Base-by-base conservation (phyloP, 805 yeast species). In the Suhomyces faveliae region DNA sequence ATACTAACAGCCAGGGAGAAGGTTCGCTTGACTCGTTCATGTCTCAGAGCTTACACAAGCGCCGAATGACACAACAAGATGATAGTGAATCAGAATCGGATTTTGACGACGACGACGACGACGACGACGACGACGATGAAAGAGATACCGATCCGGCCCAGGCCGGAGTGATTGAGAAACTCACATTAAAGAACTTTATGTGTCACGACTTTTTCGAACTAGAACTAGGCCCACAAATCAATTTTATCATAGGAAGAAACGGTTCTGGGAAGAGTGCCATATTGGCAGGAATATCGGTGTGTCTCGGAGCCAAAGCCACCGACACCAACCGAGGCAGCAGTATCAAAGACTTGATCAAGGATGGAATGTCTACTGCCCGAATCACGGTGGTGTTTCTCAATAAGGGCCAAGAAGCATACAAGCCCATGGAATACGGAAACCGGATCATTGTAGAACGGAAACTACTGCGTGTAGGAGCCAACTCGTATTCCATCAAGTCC, bases 181-280 rank as follows among this genome's bases (percentile, higher is more conserved):
- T 91, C 2, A 74, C 74, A 20, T 68, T 91, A 38, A 76, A 78
- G 50, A 89, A 89, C 68, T 89, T 89, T 63, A 89, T 89, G 96
- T 89, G 96, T 54, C 99, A 94, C 61, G 85, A 81, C 41, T 80
- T 87, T 47, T 88, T 94, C 58, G 83, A 81, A 47, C 67, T 94
- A 7, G 78, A 76, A 3, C 75, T 91, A 25, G 94, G 94, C 1
- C 90, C 92, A 0, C 80, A 84, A 46, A 74, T 91, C 55, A 91
- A 91, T 63, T 87, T 91, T 60, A 88, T 91, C 48, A 85, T 88
- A 35, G 98, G 98, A 17, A 76, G 85, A 48, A 91, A 91, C 60
- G 98, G 98, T 2, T 83, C 91, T 33, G 98, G 98, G 24, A 91
- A 91, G 61, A 80, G 89, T 61, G 96, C 97, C 1, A 78, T 91